Evolutionary conservation across 306 rosid genomes (phyloP).

Genomic region (Glycine soja): DNA sequence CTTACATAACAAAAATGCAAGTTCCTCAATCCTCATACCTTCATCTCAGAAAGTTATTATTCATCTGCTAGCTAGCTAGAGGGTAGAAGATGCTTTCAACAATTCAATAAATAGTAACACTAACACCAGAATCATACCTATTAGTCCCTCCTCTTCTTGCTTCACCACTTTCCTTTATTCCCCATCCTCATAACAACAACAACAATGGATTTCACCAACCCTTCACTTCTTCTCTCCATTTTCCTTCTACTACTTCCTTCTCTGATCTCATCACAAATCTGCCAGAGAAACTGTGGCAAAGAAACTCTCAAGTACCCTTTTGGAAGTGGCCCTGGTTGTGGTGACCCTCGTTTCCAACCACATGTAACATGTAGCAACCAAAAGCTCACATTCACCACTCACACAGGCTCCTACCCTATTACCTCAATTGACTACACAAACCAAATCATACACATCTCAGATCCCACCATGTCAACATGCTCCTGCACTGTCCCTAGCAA

Average conservation of each 20-base stretch:
- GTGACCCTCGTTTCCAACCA: constrained; percentile 74
- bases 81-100: constrained; percentile 7
- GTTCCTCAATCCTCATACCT: constrained; percentile 30
- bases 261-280: constrained; percentile 58
- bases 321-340: constrained; percentile 76
- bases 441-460: constrained; percentile 71
- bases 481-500: constrained; percentile 68
- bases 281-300: constrained; percentile 72
- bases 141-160: constrained; percentile 22
- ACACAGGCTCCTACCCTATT: constrained; percentile 78
- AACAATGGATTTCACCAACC: constrained; percentile 44
- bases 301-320: constrained; percentile 72
- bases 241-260: constrained; percentile 48
- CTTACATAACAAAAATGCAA: constrained; percentile 25
- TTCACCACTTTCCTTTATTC: neutral
- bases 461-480: constrained; percentile 89
- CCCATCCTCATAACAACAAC: neutral
- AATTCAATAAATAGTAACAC: constrained; percentile 37
- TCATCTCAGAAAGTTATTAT: constrained; percentile 20
- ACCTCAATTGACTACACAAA: constrained; percentile 68
- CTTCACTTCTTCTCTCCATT: constrained; percentile 40
- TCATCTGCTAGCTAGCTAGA: constrained; percentile 17
- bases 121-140: constrained; percentile 23
- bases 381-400: constrained; percentile 70
- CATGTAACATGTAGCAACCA: constrained; percentile 61